These are phyloP conservation scores for Trichosporon sp. DNA, from an alignment of 1,284 basidiomycete genomes.

Conservation along the genomic window DNA sequence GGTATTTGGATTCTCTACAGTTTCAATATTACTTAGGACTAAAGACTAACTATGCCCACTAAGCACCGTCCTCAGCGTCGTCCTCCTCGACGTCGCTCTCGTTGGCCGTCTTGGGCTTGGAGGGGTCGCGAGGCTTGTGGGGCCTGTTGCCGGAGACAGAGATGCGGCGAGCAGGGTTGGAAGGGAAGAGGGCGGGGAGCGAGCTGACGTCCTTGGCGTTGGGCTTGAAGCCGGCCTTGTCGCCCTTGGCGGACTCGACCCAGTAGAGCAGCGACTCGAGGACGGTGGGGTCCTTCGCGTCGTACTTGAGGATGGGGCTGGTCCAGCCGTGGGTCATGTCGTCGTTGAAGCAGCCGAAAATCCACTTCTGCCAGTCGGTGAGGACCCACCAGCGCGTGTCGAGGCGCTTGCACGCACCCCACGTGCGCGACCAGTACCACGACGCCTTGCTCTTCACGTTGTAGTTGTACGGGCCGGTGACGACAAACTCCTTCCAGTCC, in stretches of 20 bases:
- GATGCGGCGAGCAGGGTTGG: constrained; percentile 53
- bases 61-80: constrained; percentile 43
- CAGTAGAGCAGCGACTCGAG: constrained; percentile 54
- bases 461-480: constrained; percentile 55
- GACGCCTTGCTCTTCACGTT: constrained; percentile 57
- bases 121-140: constrained; percentile 31
- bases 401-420: constrained; percentile 52
- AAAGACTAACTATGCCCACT: constrained; percentile 1
- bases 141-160: constrained; percentile 33
- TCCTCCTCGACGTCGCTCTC: constrained; percentile 56
- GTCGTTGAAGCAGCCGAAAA: constrained; percentile 56
- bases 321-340: constrained; percentile 50
- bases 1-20: constrained; percentile 8
- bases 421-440: constrained; percentile 58
- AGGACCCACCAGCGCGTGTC: constrained; percentile 54
- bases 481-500: constrained; percentile 57
- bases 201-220: constrained; percentile 43
- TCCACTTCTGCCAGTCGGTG: constrained; percentile 57
- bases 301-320: constrained; percentile 44
- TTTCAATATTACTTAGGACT: neutral
- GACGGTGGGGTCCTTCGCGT: constrained; percentile 47
- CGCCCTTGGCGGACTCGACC: constrained; percentile 43
- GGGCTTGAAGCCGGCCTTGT: constrained; percentile 21
- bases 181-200: constrained; percentile 48
- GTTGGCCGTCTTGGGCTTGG: constrained; percentile 47